phyloP scores from a whole-genome alignment of 2,329 filamentous ascomycete species.

The Fusarium sp. region DNA sequence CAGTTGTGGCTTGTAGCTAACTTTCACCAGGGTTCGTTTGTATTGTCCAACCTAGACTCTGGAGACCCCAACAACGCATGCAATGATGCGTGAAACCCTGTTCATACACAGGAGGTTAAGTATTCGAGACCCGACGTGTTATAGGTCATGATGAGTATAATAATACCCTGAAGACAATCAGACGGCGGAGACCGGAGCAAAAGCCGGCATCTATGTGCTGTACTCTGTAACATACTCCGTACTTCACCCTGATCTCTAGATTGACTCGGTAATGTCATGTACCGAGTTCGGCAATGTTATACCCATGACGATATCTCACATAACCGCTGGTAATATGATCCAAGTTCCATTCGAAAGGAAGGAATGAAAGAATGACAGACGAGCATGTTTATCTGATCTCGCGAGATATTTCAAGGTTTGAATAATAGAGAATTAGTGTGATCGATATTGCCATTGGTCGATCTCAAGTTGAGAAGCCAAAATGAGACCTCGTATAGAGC shows the following conservation, averaged over 20 bases:
- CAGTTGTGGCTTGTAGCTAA: background rate
- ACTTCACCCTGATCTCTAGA: background rate
- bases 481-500: slow-evolving; percentile 21
- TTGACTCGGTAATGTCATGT: slow-evolving; percentile 9
- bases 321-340: background rate
- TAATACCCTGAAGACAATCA: background rate
- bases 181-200: background rate
- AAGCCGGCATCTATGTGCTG: background rate
- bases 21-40: background rate
- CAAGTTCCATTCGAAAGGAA: background rate
- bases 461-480: slow-evolving; percentile 9
- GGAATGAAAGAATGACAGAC: background rate
- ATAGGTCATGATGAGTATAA: background rate
- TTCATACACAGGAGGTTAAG: slow-evolving; percentile 9
- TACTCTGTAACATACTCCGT: background rate
- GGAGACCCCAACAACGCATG: too few species aligned
- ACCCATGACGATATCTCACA: background rate
- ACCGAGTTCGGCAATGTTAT: slow-evolving; percentile 2
- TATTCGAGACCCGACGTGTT: background rate
- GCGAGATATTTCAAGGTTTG: background rate
- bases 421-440: slow-evolving; percentile 2
- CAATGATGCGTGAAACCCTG: slow-evolving; percentile 6
- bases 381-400: background rate
- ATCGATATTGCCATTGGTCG: slow-evolving; percentile 31
- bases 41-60: too few species aligned